A percentile compares a stretch with the other conserved stretches of the same genome.
Conservation (phyloP, 371 early-diverging fungal genomes). For the Syncephalastrum monosporum region DNA sequence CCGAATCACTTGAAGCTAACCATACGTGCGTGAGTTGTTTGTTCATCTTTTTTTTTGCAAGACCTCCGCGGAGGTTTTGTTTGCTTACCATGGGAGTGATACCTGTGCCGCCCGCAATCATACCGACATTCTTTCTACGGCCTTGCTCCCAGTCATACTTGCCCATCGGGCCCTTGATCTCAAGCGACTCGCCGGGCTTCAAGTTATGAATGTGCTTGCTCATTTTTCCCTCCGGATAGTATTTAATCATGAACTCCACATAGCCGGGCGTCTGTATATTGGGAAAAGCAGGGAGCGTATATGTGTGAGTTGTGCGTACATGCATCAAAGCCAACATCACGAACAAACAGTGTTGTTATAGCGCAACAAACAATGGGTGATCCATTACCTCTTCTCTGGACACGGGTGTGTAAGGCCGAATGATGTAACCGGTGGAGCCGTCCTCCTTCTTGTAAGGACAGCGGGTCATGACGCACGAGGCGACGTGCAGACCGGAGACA, state of each 20-base stretch:
- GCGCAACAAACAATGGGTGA: neutral
- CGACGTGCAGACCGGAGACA: conserved; percentile 69
- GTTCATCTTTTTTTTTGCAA: too few relatives aligned
- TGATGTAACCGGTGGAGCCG: conserved; percentile 60
- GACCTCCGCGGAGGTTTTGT: neutral
- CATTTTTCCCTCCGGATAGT: conserved; percentile 72
- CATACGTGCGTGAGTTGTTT: too few relatives aligned
- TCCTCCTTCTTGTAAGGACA: conserved; percentile 60
- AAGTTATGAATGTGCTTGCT: conserved; percentile 74
- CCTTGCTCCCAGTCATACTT: conserved; percentile 82
- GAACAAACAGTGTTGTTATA: neutral
- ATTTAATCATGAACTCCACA: conserved; percentile 90
- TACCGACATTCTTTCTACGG: conserved; percentile 74
- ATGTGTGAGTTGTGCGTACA: neutral
- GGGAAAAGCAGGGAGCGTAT: neutral
- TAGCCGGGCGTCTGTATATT: conserved; percentile 55
- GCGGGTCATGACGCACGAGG: conserved; percentile 81
- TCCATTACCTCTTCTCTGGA: conserved; percentile 56
- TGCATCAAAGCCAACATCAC: too few relatives aligned
- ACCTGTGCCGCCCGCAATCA: conserved; percentile 91
- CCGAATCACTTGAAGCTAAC: conserved; percentile 66
- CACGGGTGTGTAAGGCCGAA: conserved; percentile 93
- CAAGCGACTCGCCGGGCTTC: conserved; percentile 80
- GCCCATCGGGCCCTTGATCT: conserved; percentile 89
- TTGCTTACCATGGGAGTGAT: conserved; percentile 83